A percentile compares a stretch with the other conserved stretches of the same genome.
Evolutionary conservation across 202 grass and related monocot genomes (phyloP).

Genomic region (Cymbopogon flexuosus): DNA sequence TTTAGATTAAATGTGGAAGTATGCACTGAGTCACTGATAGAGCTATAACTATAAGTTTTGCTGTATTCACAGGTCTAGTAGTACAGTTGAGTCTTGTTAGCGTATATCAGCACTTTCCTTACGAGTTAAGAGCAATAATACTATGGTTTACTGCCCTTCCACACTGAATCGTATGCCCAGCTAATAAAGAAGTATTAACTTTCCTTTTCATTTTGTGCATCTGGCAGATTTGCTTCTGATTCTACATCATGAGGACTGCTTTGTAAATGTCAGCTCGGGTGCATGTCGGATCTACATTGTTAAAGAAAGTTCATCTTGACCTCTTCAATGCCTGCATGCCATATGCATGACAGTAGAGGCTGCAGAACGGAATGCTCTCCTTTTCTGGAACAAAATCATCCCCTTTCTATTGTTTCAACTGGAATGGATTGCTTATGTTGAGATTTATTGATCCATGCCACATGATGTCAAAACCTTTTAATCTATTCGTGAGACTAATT

Average conservation of each 20-base stretch:
- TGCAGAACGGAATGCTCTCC: background rate
- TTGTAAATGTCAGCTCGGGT: slow-evolving; percentile 16
- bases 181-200: background rate
- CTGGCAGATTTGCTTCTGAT: slow-evolving; percentile 28
- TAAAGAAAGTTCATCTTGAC: slow-evolving; percentile 20
- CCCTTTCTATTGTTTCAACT: slow-evolving; percentile 13
- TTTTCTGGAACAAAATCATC: slow-evolving; percentile 10
- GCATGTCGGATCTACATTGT: slow-evolving; percentile 4
- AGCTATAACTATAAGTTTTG: background rate
- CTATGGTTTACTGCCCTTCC: background rate
- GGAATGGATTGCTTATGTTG: slow-evolving; percentile 28
- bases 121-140: background rate
- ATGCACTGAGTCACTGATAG: background rate
- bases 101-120: background rate
- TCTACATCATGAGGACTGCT: background rate
- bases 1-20: background rate
- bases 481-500: slow-evolving; percentile 20
- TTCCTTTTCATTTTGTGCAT: slow-evolving; percentile 19
- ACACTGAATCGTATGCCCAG: background rate
- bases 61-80: background rate
- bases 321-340: slow-evolving; percentile 14
- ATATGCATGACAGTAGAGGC: background rate
- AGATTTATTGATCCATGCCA: slow-evolving; percentile 12
- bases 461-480: slow-evolving; percentile 8
- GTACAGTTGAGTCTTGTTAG: background rate